Evolutionary conservation across 2,329 filamentous ascomycete species (phyloP).

Genomic region (Neofusicoccum sp.): DNA sequence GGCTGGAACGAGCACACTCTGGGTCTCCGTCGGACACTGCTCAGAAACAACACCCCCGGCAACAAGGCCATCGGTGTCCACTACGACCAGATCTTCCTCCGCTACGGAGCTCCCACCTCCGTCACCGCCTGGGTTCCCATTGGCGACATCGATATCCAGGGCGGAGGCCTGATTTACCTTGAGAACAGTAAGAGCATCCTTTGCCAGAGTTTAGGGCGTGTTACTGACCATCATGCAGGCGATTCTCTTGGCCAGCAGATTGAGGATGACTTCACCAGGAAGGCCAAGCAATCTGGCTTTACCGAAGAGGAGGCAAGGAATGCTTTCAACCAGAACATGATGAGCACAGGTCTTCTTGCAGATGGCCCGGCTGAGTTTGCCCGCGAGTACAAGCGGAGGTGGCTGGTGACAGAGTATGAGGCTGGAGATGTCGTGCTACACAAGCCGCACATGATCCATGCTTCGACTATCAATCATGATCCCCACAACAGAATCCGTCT

Average conservation of each 20-base stretch:
- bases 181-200: slow-evolving; percentile 28
- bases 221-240: background rate
- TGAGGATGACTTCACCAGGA: slow-evolving; percentile 40
- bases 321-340: slow-evolving; percentile 53
- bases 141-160: slow-evolving; percentile 35
- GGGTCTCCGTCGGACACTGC: slow-evolving; percentile 48
- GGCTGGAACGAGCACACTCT: slow-evolving; percentile 55
- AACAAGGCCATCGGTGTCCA: slow-evolving; percentile 44
- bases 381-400: slow-evolving; percentile 30
- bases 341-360: slow-evolving; percentile 50
- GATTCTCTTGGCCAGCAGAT: slow-evolving; percentile 36
- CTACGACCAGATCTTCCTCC: slow-evolving; percentile 44
- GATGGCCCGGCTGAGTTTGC: slow-evolving; percentile 44
- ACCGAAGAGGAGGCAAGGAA: slow-evolving; percentile 46
- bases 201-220: too few relatives aligned
- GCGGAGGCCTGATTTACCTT: slow-evolving; percentile 45
- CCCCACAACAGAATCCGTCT: slow-evolving; percentile 53
- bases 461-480: slow-evolving; percentile 55
- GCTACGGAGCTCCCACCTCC: slow-evolving; percentile 35
- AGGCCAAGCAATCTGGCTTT: slow-evolving; percentile 44
- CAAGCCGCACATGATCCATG: slow-evolving; percentile 44
- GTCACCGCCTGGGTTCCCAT: slow-evolving; percentile 39
- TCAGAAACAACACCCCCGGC: slow-evolving; percentile 57
- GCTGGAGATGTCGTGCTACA: slow-evolving; percentile 50
- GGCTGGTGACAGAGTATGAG: slow-evolving; percentile 51